Base-by-base conservation (phyloP, 331 rosid species). In the Quercus tomentella region DNA sequence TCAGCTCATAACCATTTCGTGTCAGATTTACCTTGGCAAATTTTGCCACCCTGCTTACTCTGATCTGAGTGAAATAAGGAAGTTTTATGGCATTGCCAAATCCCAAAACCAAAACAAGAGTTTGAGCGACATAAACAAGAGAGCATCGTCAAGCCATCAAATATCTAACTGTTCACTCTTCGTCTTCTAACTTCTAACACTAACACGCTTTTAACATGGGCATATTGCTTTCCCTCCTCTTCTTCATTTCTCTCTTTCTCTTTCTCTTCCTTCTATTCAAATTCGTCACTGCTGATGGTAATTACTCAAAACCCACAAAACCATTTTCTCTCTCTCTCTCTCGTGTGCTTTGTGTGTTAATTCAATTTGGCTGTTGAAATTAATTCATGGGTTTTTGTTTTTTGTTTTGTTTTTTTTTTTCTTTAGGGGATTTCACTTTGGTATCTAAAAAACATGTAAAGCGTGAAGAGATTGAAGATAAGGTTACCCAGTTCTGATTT, bases 371-470 rank as follows among this genome's bases (percentile, higher is more conserved):
- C 18, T 67, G 45, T 20, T 67, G 6, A 33, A 33, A 1, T 77
- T 22, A 28, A 70, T 17, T 28, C 69, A 17, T n/a, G 37, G 4
- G 20, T 76, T 37, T 70, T 15, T 26, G 1, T 28, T 17, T 78
- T 82, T 60, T 35, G 41, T 35, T 35, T 14, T 26, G 0, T 33
- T 60, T 45, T 7, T 69, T 79, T 37, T 2, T 7, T 41, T 56
- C 45, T 15, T 20, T 16, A 93, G 99, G 93, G 41, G 99, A 93
- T 86, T 93, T 91, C 83, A 93, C 99, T 58, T 84, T 95, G 85
- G 87, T 88, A 86, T 93, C 91, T 5, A 95, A 89, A 80, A 88
- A 78, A 67, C 84, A 84, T 75, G 89, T 87, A 14, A 95, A 90
- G 80, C 96, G 84, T 21, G 79, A 93, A 71, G 89, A 82, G 73